A percentile compares a stretch with the other conserved stretches of the same genome.
These are phyloP conservation scores for Solanum ossicruentum DNA, from an alignment of 257 asterid genomes.

Conservation along the genomic window DNA sequence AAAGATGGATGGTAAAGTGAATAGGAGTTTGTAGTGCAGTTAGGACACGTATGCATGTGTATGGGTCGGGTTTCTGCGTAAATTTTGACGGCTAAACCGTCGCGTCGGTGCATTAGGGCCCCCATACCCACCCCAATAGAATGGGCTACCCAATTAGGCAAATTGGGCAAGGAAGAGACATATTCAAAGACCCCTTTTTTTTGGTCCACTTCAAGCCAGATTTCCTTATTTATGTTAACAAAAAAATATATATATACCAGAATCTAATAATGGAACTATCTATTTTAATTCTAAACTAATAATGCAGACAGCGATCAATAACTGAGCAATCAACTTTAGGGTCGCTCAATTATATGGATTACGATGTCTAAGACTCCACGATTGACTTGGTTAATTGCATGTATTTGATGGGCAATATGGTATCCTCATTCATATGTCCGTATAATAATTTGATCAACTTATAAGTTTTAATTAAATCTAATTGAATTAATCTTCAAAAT, in stretches of 20 bases:
- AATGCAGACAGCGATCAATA: neutral
- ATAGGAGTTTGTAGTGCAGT: neutral
- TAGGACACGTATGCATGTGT: neutral
- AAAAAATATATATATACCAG: neutral
- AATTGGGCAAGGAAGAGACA: neutral
- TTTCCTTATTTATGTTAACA: neutral
- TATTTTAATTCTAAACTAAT: neutral
- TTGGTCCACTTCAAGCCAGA: neutral
- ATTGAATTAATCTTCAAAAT: too few species aligned
- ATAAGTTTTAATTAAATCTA: too few species aligned
- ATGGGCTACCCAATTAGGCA: neutral
- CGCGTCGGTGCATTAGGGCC: neutral
- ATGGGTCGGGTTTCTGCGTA: neutral
- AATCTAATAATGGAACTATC: neutral
- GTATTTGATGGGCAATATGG: too few species aligned
- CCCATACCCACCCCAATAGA: too few species aligned
- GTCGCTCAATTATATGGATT: too few species aligned
- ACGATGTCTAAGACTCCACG: too few species aligned
- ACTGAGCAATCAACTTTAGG: neutral
- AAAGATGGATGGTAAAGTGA: neutral
- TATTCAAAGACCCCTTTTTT: neutral
- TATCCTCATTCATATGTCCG: too few species aligned
- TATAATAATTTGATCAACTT: too few species aligned
- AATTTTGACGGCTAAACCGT: neutral
- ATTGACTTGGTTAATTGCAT: too few species aligned